Conservation (phyloP, 2,329 filamentous ascomycete genomes). For the Fusarium drepaniforme region DNA sequence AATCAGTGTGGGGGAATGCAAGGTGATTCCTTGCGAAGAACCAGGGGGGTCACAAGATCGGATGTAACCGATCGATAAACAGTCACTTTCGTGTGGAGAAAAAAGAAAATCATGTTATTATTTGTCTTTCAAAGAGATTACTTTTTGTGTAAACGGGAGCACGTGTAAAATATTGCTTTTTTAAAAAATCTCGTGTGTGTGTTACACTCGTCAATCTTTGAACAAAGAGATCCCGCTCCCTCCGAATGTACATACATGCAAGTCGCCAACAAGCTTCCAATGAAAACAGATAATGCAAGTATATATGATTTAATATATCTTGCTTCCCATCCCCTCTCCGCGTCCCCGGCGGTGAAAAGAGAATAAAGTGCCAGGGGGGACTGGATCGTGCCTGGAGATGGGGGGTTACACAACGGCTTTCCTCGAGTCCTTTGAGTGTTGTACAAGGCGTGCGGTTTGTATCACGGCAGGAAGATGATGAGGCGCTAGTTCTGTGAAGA, state of each 20-base stretch:
- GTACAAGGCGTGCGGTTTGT: constrained; percentile 28
- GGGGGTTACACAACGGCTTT: constrained; percentile 21
- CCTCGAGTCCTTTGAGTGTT: constrained; percentile 16
- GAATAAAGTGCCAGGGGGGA: background rate
- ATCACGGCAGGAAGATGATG: constrained; percentile 23
- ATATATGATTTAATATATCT: background rate
- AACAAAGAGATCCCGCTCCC: background rate
- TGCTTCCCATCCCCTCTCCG: background rate
- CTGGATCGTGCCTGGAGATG: background rate
- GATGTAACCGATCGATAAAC: constrained; percentile 22
- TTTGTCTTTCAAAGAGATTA: background rate
- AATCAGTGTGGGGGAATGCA: background rate
- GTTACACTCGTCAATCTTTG: background rate
- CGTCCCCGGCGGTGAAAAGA: constrained; percentile 27
- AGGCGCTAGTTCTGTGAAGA: constrained; percentile 28
- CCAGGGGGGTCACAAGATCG: constrained; percentile 16
- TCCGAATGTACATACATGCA: constrained; percentile 18
- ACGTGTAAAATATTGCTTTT: background rate
- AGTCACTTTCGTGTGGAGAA: background rate
- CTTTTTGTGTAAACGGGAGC: background rate
- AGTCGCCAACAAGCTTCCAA: constrained; percentile 29
- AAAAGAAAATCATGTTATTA: background rate
- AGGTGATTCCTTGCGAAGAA: constrained; percentile 3
- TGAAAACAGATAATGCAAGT: background rate
- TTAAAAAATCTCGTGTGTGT: background rate